phyloP scores from a whole-genome alignment of 1,284 basidiomycete genomes.

The Boletus albobrunnescens region DNA sequence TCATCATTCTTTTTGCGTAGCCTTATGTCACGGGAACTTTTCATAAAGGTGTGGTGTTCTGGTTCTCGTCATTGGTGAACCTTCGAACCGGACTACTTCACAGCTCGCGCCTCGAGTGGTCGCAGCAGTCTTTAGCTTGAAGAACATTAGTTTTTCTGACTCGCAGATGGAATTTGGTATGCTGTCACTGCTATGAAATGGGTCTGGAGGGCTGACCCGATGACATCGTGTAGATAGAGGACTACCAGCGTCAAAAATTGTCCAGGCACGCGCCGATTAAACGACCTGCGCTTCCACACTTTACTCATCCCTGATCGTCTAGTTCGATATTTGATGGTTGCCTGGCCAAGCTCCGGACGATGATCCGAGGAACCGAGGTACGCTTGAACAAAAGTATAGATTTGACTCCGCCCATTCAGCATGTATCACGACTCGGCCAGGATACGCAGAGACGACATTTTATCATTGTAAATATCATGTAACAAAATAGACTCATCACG shows the following conservation, averaged over 20 bases:
- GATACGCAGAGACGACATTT: too few relatives aligned
- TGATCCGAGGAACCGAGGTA: not conserved
- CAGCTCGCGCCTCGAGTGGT: constrained; percentile 28
- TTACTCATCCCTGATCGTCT: not conserved
- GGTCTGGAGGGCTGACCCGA: not conserved
- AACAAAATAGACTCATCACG: too few relatives aligned
- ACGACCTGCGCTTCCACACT: not conserved
- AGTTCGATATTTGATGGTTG: constrained; percentile 23
- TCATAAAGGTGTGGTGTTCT: constrained; percentile 19
- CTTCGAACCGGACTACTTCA: not conserved
- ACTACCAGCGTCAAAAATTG: constrained; percentile 18
- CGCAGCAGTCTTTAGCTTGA: constrained; percentile 18
- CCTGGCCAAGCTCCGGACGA: not conserved
- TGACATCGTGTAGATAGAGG: constrained; percentile 11
- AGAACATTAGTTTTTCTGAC: constrained; percentile 12
- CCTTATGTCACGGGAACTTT: constrained; percentile 28
- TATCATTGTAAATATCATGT: not conserved
- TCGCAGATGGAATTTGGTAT: constrained; percentile 16
- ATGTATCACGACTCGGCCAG: too few relatives aligned
- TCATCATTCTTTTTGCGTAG: constrained; percentile 9
- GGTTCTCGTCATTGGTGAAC: not conserved
- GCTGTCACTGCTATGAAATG: too few relatives aligned
- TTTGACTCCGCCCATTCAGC: not conserved
- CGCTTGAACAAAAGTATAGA: not conserved
- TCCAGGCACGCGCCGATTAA: constrained; percentile 14